Evolutionary conservation across 2,329 filamentous ascomycete genomes (phyloP), one percentile per base, ranked within the genome.

Genomic region (Botrytis fabae): DNA sequence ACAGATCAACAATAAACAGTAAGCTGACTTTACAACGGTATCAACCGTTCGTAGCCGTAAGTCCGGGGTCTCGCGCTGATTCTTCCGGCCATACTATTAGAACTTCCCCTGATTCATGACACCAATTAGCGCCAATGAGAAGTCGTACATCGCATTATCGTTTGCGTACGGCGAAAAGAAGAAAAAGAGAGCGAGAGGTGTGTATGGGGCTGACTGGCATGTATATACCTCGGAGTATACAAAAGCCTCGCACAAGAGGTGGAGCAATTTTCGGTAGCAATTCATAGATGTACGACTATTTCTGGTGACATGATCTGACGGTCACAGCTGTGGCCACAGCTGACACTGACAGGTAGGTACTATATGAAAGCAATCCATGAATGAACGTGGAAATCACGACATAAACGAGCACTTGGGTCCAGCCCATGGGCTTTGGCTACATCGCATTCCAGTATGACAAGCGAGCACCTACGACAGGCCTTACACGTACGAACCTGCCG

Each of bases 341-440:
- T 57, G 35, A 54, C 16, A 28, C 28, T 64, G 40, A 46, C 40
- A 63, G 40, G 7, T 18, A 64, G n/a, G 10, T 64, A 32, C 40
- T 40, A 32, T 61, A 61, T 22, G 20, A 46, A 46, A 44, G 40
- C n/a, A 10, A 46, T 32, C 40, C 40, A 35, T 32, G 46, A 54
- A 68, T 54, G 35, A 42, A 42, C 48, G 48, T 57, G 65, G 48
- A 54, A 68, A 68, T 68, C 48, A 68, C 65, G 18, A 68, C 35
- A 68, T 57, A 32, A 68, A 68, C 48, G 1, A 68, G 32, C 20
- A 20, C 25, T 28, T 40, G 46, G 46, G 64, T 40, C 32, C 32
- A 51, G 64, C 64, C 7, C 32, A n/a, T 38, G 32, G 64, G 22
- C 5, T 66, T 22, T 54, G 9, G 14, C 46, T 51, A 40, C 4